phyloP scores from a whole-genome alignment of 345 rosid species.

The Eucalyptus coolabah region DNA sequence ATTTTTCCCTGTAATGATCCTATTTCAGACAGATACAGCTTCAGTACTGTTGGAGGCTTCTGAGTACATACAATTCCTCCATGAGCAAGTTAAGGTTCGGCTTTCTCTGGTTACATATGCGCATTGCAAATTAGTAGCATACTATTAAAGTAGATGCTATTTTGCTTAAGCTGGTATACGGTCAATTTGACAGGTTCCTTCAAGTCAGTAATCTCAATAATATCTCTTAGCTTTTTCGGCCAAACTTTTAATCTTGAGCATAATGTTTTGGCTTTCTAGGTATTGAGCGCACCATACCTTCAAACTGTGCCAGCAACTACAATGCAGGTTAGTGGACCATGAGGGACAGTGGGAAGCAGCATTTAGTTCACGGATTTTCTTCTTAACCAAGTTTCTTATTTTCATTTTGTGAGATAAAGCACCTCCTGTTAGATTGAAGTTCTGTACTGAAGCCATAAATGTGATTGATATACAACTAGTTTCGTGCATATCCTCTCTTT shows the following conservation, averaged over 20 bases:
- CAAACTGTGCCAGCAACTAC: constrained; percentile 33
- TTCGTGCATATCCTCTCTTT: neutral
- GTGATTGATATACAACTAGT: neutral
- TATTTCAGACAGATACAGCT: constrained; percentile 87
- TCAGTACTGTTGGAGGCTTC: constrained; percentile 81
- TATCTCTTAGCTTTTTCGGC: neutral
- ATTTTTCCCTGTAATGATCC: neutral
- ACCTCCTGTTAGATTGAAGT: neutral
- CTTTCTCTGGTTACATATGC: neutral
- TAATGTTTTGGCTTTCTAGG: constrained; percentile 35
- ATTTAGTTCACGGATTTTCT: neutral
- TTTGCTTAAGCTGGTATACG: neutral
- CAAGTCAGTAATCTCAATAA: neutral
- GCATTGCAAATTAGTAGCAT: neutral
- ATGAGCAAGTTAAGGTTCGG: constrained; percentile 93
- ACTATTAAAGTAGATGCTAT: neutral
- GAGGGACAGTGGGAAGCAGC: neutral
- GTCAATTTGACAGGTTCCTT: neutral
- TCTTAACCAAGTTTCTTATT: neutral
- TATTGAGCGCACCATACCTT: constrained; percentile 92
- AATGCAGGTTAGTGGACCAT: constrained; percentile 33
- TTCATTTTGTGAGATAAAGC: neutral
- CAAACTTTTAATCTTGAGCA: neutral
- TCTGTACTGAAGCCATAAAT: neutral
- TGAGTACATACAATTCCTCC: constrained; percentile 88